A percentile compares a stretch with the other conserved stretches of the same genome.
Evolutionary conservation across 2,329 filamentous ascomycete genomes (phyloP).

Genomic region (Ophiocordyceps sinensis): DNA sequence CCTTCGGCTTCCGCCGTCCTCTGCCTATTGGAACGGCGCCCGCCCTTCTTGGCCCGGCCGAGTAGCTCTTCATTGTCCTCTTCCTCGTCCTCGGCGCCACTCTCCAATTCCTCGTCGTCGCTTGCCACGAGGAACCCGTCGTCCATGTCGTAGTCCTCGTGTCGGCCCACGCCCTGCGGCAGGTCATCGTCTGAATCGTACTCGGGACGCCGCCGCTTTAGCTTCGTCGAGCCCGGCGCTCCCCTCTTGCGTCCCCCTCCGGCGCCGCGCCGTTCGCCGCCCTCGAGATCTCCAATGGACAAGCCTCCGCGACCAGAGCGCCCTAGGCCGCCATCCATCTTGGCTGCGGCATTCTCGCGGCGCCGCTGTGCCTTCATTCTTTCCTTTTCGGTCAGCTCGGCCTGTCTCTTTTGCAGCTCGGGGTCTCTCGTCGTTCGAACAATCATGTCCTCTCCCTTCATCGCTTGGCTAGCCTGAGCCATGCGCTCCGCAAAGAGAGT

Average conservation of each 20-base stretch:
- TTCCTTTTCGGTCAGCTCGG: conserved; percentile 62
- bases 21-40: conserved; percentile 32
- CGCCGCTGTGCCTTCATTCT: conserved; percentile 50
- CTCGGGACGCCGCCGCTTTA: conserved; percentile 42
- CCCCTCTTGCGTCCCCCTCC: conserved; percentile 39
- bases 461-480: conserved; percentile 45
- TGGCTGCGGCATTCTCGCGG: conserved; percentile 52
- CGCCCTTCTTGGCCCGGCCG: conserved; percentile 34
- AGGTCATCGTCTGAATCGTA: conserved; percentile 68
- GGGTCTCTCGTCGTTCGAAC: conserved; percentile 60
- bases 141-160: conserved; percentile 66
- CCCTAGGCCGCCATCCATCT: conserved; percentile 43
- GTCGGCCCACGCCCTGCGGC: conserved; percentile 42
- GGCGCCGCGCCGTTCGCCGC: conserved; percentile 47
- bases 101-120: conserved; percentile 54
- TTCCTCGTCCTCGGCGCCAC: conserved; percentile 47
- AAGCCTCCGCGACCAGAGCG: conserved; percentile 40
- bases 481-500: conserved; percentile 53
- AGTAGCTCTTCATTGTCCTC: conserved; percentile 40
- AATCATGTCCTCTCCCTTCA: conserved; percentile 46
- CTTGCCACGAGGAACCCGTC: conserved; percentile 67
- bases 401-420: conserved; percentile 58
- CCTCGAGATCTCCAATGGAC: conserved; percentile 57
- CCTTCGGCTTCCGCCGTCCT: conserved; percentile 34
- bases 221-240: conserved; percentile 30